Evolutionary conservation across 768 basidiomycete species (phyloP).

Genomic region (Phlebiopsis flavidoalba): DNA sequence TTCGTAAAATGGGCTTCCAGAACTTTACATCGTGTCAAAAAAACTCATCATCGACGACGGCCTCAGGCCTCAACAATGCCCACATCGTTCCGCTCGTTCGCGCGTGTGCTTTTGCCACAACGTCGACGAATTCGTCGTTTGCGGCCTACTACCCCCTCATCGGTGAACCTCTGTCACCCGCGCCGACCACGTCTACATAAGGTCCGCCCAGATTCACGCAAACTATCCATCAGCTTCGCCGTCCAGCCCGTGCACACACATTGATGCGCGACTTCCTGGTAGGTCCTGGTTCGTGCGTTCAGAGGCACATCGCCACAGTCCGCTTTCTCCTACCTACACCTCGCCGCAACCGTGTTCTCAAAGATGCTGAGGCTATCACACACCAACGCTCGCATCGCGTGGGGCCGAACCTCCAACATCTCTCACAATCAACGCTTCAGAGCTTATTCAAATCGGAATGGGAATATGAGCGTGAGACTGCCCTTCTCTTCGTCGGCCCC

Average conservation of each 20-base stretch:
- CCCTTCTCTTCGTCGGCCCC: neutral
- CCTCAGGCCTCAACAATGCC: constrained; percentile 3
- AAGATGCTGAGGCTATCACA: constrained; percentile 1
- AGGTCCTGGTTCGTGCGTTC: constrained; percentile 1
- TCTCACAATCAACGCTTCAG: constrained; percentile 4
- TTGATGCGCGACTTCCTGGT: constrained; percentile 6
- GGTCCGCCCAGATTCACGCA: neutral
- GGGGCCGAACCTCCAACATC: constrained; percentile 3
- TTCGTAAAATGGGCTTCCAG: neutral
- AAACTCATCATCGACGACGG: constrained; percentile 2
- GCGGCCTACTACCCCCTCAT: constrained; percentile 2
- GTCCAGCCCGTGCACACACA: neutral
- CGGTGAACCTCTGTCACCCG: neutral
- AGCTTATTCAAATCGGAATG: neutral
- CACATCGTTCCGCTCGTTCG: constrained; percentile 1
- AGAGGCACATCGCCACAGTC: neutral
- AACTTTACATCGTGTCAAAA: neutral
- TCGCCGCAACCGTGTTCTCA: neutral
- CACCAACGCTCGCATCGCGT: neutral
- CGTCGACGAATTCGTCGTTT: neutral
- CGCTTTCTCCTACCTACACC: neutral
- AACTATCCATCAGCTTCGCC: neutral
- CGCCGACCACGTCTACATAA: neutral
- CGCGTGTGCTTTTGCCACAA: constrained; percentile 1
- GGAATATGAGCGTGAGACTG: constrained; percentile 6